Conservation (phyloP, 2,329 filamentous ascomycete species). For the Raffaelea ambrosiae region DNA sequence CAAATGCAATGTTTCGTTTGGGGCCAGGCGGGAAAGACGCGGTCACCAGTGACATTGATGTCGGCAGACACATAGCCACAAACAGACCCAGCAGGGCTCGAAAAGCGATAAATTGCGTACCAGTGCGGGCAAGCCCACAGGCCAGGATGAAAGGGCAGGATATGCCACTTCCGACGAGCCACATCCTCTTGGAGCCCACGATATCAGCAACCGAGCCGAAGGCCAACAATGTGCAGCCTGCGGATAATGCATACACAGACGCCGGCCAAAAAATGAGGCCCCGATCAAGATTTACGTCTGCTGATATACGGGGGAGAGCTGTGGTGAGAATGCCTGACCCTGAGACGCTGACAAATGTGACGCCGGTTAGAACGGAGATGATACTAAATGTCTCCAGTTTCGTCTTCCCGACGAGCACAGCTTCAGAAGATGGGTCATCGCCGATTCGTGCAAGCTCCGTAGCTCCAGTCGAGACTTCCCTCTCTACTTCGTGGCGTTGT, state of each 20-base stretch:
- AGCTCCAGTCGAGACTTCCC: no score
- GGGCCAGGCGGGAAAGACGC: constrained; percentile 26
- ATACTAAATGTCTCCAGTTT: background rate
- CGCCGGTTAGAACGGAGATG: background rate
- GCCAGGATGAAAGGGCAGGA: constrained; percentile 24
- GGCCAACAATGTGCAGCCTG: constrained; percentile 21
- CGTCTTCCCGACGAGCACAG: background rate
- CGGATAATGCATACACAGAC: constrained; percentile 15
- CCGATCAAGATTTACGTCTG: constrained; percentile 11
- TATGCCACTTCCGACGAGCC: constrained; percentile 23
- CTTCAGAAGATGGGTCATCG: no score
- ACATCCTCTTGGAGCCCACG: constrained; percentile 24
- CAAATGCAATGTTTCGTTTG: constrained; percentile 32
- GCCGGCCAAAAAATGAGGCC: constrained; percentile 13
- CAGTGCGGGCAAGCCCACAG: constrained; percentile 23
- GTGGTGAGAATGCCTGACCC: background rate
- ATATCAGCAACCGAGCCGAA: constrained; percentile 28
- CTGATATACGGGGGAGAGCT: constrained; percentile 15
- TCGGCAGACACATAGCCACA: constrained; percentile 29
- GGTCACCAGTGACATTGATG: constrained; percentile 27
- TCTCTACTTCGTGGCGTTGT: no score
- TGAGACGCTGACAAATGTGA: constrained; percentile 1
- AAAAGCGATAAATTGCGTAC: constrained; percentile 27
- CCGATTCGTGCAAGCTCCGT: no score
- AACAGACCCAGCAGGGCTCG: constrained; percentile 24